Base-by-base conservation (phyloP, 73 alveolate genomes). In the Paramecium pentaurelia region DNA sequence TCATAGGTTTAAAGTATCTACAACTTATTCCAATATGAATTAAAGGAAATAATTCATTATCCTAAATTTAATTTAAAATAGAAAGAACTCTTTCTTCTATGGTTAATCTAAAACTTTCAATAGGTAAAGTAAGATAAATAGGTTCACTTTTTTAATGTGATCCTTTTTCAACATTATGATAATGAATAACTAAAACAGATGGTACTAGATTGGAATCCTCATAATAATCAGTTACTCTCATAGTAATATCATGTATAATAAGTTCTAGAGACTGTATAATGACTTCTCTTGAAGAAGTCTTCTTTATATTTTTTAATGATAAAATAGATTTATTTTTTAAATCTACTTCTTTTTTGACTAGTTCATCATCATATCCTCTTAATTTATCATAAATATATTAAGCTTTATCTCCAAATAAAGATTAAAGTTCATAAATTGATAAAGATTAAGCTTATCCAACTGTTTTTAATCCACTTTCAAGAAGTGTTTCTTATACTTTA, bases 101-200 rank as follows among this genome's bases (percentile, higher is more conserved):
- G 9, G 36, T 36, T 10, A 37, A 38, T 40, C 60, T 73, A 18
- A 73, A 73, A 9, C 60, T 73, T 44, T 73, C 87, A 5, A 73
- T 16, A 6, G 87, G 87, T 6, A 73, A 9, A n/a, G 58, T 30
- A 16, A 73, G 32, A 37, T 73, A 22, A 73, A 73, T 11, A 3
- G 58, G 87, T 73, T 73, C 87, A 36, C 87, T 73, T 44, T 73
- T 73, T 73, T 73, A 38, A 73, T 73, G 87, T 8, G 87, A 73
- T 73, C 87, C 87, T 16, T 34, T 40, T 30, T 36, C 47, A 14
- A 37, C 60, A 73, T 73, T 73, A 38, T 73, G 87, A 73, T 73
- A 73, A 73, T 37, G 60, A 2, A 73, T 44, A 73, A 73, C 60
- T 5, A 73, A 16, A 12, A 73, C 87, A 4, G 87, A 37, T 4